These are phyloP conservation scores for Solanum sejunctum DNA, from an alignment of 257 asterid species.

Conservation along the genomic window DNA sequence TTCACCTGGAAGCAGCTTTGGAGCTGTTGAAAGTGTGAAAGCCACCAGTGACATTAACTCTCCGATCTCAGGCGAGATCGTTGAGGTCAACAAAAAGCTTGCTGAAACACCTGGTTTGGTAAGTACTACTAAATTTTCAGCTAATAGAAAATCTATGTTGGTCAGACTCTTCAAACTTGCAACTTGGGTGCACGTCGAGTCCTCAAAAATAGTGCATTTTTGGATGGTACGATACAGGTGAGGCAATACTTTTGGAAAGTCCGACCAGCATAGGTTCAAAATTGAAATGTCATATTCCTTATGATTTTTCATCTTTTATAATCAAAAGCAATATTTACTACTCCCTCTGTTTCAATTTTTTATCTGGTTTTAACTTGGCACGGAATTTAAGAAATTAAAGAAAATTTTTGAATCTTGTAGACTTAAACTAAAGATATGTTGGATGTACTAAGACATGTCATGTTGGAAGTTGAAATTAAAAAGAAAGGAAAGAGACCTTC, in stretches of 20 bases:
- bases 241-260: not conserved
- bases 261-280: not conserved
- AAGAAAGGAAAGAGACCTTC: too few relatives aligned
- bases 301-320: too few relatives aligned
- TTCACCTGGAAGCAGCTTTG: slow-evolving; percentile 33
- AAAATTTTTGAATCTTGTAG: too few relatives aligned
- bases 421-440: too few relatives aligned
- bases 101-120: slow-evolving; percentile 67
- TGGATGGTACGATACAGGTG: accelerated
- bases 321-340: too few relatives aligned
- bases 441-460: too few relatives aligned
- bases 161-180: not conserved
- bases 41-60: slow-evolving; percentile 81
- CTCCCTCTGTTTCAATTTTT: too few relatives aligned
- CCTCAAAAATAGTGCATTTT: not conserved
- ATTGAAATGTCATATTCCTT: too few relatives aligned
- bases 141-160: not conserved
- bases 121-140: not conserved
- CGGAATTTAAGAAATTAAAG: too few relatives aligned
- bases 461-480: too few relatives aligned
- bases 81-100: slow-evolving; percentile 66
- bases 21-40: slow-evolving; percentile 88
- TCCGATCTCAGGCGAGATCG: slow-evolving; percentile 80
- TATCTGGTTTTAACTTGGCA: too few relatives aligned
- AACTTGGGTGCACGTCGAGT: not conserved